These are phyloP conservation scores for Saprolegnia diclina DNA, from an alignment of 352 stramenopile genomes.

Conservation along the genomic window DNA sequence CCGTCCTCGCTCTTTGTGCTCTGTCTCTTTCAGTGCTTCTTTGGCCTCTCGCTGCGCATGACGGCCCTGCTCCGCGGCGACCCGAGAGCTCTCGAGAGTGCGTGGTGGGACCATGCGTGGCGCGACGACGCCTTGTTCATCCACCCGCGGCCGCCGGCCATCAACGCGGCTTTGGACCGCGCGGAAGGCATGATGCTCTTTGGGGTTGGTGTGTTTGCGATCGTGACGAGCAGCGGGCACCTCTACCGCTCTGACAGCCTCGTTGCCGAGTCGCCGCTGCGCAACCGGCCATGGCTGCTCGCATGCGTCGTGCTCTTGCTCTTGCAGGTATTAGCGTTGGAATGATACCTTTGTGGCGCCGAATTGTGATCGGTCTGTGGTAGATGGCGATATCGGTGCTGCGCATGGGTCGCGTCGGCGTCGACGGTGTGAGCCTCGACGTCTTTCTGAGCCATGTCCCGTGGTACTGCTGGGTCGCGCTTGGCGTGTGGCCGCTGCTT, in stretches of 20 bases:
- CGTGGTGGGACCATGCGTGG: conserved; percentile 19
- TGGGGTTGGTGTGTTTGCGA: conserved; percentile 53
- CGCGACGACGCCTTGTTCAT: conserved; percentile 42
- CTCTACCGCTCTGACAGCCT: conserved; percentile 74
- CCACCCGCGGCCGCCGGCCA: conserved; percentile 39
- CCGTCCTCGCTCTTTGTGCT: conserved; percentile 55
- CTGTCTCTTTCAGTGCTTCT: conserved; percentile 57
- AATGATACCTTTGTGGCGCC: background rate
- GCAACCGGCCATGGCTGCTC: conserved; percentile 62
- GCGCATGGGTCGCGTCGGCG: conserved; percentile 34
- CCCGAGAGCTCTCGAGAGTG: background rate
- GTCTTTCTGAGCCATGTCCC: conserved; percentile 35
- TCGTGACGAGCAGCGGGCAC: conserved; percentile 67
- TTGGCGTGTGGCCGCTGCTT: conserved; percentile 57
- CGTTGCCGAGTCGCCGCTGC: conserved; percentile 52
- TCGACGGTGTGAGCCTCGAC: conserved; percentile 28
- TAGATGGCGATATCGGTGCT: background rate
- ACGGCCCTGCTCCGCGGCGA: conserved; percentile 27
- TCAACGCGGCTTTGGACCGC: conserved; percentile 58
- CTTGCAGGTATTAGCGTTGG: conserved; percentile 41
- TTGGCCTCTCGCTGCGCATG: conserved; percentile 59
- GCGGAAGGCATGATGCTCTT: conserved; percentile 73
- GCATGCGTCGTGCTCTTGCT: conserved; percentile 38
- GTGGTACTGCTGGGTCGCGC: conserved; percentile 49
- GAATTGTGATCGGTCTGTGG: background rate